A percentile compares a stretch with the other conserved stretches of the same genome.
These are phyloP conservation scores for Cinnamomum micranthum DNA, from an alignment of 164 flowering plant species.

Conservation along the genomic window DNA sequence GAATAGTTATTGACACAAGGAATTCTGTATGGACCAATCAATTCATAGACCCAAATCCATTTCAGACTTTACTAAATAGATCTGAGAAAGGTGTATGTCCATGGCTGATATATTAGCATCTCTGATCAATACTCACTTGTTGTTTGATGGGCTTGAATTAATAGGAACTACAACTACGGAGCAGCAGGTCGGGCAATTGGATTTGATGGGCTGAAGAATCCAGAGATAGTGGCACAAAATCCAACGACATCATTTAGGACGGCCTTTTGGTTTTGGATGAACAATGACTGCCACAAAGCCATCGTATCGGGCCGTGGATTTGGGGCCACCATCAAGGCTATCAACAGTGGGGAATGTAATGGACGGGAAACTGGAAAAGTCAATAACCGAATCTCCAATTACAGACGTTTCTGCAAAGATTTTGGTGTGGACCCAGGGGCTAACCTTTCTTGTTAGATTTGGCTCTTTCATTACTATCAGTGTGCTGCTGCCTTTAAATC, in stretches of 20 bases:
- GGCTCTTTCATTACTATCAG: no score
- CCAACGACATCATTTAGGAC: slow-evolving; percentile 19
- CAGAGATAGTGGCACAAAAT: slow-evolving; percentile 15
- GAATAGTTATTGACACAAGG: no score
- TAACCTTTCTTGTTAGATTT: background rate
- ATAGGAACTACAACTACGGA: slow-evolving; percentile 26
- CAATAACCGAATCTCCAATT: background rate
- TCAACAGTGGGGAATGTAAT: slow-evolving; percentile 3
- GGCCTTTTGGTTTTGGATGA: slow-evolving; percentile 26
- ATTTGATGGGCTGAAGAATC: slow-evolving; percentile 13
- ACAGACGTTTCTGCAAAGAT: background rate
- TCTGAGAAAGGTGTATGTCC: no score
- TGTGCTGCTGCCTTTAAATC: no score
- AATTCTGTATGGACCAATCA: no score
- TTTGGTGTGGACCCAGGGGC: background rate
- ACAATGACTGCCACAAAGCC: slow-evolving; percentile 14
- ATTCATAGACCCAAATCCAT: no score
- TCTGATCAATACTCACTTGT: background rate
- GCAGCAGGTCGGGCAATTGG: slow-evolving; percentile 15
- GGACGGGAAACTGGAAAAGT: background rate
- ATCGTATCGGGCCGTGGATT: slow-evolving; percentile 2
- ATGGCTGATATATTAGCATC: no score
- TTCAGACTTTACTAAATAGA: no score
- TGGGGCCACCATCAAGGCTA: slow-evolving; percentile 3
- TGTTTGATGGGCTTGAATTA: background rate